Percentiles rank a stretch among this genome's conserved stretches.
Conservation (phyloP, 1,284 basidiomycete species). For the Earliella scabrosa region DNA sequence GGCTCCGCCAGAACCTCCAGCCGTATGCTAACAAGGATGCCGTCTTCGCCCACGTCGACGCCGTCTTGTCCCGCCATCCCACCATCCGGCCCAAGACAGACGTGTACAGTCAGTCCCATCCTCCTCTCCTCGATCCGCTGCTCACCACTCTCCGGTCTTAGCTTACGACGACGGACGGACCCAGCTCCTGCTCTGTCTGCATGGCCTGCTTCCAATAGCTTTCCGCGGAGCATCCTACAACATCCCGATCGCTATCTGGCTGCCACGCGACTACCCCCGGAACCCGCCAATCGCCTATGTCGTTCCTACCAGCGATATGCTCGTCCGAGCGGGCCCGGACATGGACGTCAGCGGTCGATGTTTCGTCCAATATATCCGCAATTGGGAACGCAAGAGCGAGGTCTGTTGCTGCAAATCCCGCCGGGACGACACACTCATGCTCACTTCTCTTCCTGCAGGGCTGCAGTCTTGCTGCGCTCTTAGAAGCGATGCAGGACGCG, state of each 20-base stretch:
- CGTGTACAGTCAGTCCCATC: slow-evolving; percentile 76
- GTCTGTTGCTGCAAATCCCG: slow-evolving; percentile 44
- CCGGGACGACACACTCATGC: slow-evolving; percentile 11
- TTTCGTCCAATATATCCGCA: slow-evolving; percentile 65
- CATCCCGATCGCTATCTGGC: slow-evolving; percentile 92
- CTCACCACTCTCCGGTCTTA: slow-evolving; percentile 37
- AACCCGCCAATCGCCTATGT: slow-evolving; percentile 91
- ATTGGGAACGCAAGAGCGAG: slow-evolving; percentile 87
- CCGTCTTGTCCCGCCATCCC: slow-evolving; percentile 59
- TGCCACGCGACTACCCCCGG: slow-evolving; percentile 82
- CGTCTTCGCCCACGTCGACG: slow-evolving; percentile 68
- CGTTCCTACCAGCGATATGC: slow-evolving; percentile 92
- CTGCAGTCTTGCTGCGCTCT: slow-evolving; percentile 66
- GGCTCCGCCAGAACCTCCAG: slow-evolving; percentile 74
- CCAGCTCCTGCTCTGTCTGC: slow-evolving; percentile 87
- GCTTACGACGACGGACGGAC: slow-evolving; percentile 95
- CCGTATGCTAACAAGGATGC: slow-evolving; percentile 64
- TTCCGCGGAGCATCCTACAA: slow-evolving; percentile 86
- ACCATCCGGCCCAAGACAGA: slow-evolving; percentile 89
- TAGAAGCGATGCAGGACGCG: slow-evolving; percentile 76
- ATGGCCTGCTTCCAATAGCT: slow-evolving; percentile 89
- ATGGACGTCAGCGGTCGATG: slow-evolving; percentile 88
- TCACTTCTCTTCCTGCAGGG: slow-evolving; percentile 47
- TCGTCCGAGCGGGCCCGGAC: slow-evolving; percentile 76
- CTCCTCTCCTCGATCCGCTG: slow-evolving; percentile 13